phyloP scores from a whole-genome alignment of 2,329 filamentous ascomycete genomes.

The Sarocladium oryzae region DNA sequence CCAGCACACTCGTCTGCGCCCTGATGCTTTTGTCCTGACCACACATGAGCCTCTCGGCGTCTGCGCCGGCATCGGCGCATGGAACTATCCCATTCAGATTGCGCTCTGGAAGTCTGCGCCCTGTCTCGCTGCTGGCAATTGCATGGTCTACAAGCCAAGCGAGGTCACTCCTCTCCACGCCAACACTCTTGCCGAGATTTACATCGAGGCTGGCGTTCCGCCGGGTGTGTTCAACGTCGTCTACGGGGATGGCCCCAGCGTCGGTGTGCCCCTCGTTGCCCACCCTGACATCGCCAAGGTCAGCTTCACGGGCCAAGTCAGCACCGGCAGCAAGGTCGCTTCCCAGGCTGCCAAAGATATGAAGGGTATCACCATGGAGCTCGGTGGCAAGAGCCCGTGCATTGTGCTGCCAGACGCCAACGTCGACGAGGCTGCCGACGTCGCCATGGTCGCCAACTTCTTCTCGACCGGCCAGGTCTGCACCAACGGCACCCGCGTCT shows the following conservation, averaged over 20 bases:
- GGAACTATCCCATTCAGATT: constrained; percentile 91
- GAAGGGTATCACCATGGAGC: constrained; percentile 90
- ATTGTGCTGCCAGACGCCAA: constrained; percentile 76
- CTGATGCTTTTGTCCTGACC: constrained; percentile 76
- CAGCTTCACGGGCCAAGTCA: constrained; percentile 82
- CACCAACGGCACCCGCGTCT: constrained; percentile 86
- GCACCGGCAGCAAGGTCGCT: constrained; percentile 77
- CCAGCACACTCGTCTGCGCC: constrained; percentile 66
- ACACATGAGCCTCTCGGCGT: constrained; percentile 77
- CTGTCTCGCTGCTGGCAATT: constrained; percentile 79
- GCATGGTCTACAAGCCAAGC: constrained; percentile 86
- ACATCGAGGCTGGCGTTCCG: constrained; percentile 71
- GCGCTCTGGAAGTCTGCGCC: constrained; percentile 85
- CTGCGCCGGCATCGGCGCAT: constrained; percentile 80
- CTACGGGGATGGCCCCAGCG: constrained; percentile 65
- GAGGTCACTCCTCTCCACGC: constrained; percentile 84
- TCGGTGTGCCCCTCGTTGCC: constrained; percentile 67
- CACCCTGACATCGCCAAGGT: constrained; percentile 76
- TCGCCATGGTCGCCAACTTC: constrained; percentile 91
- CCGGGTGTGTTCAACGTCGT: constrained; percentile 83
- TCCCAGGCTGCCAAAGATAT: constrained; percentile 67
- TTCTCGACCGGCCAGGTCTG: constrained; percentile 88
- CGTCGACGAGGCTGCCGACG: constrained; percentile 73
- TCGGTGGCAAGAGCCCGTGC: constrained; percentile 79
- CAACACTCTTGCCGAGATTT: constrained; percentile 67